Base-by-base conservation (phyloP, 2,329 filamentous ascomycete genomes). In the Clarireedia sp. region DNA sequence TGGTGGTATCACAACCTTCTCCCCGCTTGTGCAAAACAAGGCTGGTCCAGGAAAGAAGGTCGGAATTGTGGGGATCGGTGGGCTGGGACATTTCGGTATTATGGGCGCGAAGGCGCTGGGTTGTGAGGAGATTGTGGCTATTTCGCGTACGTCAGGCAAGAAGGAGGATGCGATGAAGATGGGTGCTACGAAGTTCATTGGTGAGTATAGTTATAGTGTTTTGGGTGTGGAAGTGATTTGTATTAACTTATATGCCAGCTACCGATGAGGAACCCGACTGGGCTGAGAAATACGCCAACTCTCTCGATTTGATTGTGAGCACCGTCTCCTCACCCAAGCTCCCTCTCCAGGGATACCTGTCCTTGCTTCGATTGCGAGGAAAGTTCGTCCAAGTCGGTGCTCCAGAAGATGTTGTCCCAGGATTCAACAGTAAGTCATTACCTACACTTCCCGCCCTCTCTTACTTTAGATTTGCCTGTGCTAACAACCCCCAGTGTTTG, bases 1-100 rank as follows among this genome's bases (percentile, higher is more conserved):
- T 66, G 89, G 83, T 1, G 89, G 89, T 1, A 77, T 92, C 51
- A 94, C 89, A 0, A 79, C 85, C 0, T 94, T 80, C 67, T 79
- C 79, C 4, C 88, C 89, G 0, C 71, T 94, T 16, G 78, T 78
- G 49, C 78, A 84, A 26, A 82, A 87, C 37, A 81, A 80, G 1
- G 78, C 81, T 36, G 87, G 87, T 0, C 83, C 85, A 0, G 87
- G 87, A 4, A 88, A 87, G 69, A 76, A 72, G 3, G 85, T 92
- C 0, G 87, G 82, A 0, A 79, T 92, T 52, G 74, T 89, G 16
- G 82, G 79, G 45, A 72, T 84, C 47, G 75, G 84, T 44, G 82
- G 87, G 0, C 71, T 90, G 0, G 87, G 87, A 0, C 87, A 92
- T 67, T 82, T 90, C 60, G 88, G 80, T 0, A 68, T 92, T 14